Percentiles rank a stretch among this genome's conserved stretches.
phyloP scores from a whole-genome alignment of 345 rosid genomes.

The Moricandia arvensis region DNA sequence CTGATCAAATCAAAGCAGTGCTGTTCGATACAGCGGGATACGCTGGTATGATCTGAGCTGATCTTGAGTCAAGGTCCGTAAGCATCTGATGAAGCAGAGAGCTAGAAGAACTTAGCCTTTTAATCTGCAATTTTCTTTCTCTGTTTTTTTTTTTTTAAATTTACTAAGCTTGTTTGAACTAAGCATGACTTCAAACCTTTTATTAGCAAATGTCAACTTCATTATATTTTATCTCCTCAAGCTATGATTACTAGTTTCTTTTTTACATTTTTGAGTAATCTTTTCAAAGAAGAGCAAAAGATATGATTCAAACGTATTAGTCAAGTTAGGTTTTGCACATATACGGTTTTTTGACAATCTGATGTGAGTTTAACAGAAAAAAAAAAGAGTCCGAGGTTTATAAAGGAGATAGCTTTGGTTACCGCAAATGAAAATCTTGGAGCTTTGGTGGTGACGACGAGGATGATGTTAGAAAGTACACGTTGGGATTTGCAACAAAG shows the following conservation, averaged over 20 bases:
- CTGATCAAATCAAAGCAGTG: conserved; percentile 91
- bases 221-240: conserved; percentile 14
- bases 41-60: conserved; percentile 47
- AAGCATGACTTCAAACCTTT: conserved; percentile 12
- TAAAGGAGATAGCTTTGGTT: not conserved
- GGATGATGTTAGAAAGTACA: conserved; percentile 21
- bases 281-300: not conserved
- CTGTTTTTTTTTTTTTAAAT: not conserved
- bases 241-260: not conserved
- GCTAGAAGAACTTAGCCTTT: conserved; percentile 23
- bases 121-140: conserved; percentile 24
- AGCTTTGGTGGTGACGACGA: not conserved
- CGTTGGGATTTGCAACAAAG: not conserved
- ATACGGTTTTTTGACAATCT: conserved; percentile 1
- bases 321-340: not conserved
- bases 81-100: conserved; percentile 12
- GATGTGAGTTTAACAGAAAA: not conserved
- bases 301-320: not conserved
- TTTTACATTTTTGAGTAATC: not conserved
- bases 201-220: conserved; percentile 19
- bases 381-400: not conserved
- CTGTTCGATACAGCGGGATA: conserved; percentile 86
- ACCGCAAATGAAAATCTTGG: not conserved
- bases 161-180: not conserved
- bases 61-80: not conserved